Evolutionary conservation across 805 yeast species (phyloP).

Genomic region (Ogataea zsoltii): DNA sequence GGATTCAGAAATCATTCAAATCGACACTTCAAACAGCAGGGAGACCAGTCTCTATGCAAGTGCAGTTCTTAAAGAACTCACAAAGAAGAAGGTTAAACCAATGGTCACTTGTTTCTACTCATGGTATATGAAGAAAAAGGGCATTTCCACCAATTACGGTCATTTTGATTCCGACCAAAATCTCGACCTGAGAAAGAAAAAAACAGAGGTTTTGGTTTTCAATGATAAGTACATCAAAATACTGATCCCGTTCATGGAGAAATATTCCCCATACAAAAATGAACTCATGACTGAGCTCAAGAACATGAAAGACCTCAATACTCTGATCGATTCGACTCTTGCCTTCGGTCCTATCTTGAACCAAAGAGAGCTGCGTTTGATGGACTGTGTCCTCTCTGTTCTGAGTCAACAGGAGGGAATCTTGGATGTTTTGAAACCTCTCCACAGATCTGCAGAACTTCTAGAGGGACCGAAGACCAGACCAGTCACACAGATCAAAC

Average conservation of each 20-base stretch:
- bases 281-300: conserved; percentile 14
- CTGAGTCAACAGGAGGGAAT: neutral
- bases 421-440: conserved; percentile 12
- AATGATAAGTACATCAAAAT: conserved; percentile 20
- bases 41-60: conserved; percentile 18
- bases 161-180: conserved; percentile 6
- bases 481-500: too few species aligned
- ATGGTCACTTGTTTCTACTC: conserved; percentile 20
- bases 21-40: conserved; percentile 15
- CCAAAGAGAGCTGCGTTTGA: conserved; percentile 13
- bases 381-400: conserved; percentile 14
- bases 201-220: conserved; percentile 8
- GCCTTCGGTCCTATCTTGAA: conserved; percentile 14
- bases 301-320: conserved; percentile 19
- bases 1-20: conserved; percentile 1
- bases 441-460: neutral
- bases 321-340: conserved; percentile 2
- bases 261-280: conserved; percentile 7
- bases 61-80: conserved; percentile 22
- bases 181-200: neutral
- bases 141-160: neutral
- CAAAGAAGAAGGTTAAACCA: conserved; percentile 25
- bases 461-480: too few species aligned
- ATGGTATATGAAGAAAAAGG: conserved; percentile 20
- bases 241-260: conserved; percentile 14